Percentiles rank a stretch among this genome's conserved stretches.
phyloP scores from a whole-genome alignment of 2,329 filamentous ascomycete species.

The Talaromyces rugulosus region DNA sequence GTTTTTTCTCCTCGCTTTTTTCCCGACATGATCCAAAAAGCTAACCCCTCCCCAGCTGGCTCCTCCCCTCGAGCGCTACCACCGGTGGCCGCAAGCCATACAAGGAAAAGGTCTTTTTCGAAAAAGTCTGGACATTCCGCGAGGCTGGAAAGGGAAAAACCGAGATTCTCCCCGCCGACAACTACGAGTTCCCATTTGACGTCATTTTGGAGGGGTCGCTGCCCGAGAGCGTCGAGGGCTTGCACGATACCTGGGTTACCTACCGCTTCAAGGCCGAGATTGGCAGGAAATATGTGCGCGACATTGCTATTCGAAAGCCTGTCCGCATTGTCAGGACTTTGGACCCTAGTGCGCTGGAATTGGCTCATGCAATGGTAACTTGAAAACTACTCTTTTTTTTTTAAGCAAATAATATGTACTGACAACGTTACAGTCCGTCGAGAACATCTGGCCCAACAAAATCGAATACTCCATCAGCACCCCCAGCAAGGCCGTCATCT shows the following conservation, averaged over 20 bases:
- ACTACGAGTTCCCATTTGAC: slow-evolving; percentile 82
- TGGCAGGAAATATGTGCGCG: slow-evolving; percentile 83
- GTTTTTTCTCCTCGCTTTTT: slow-evolving; percentile 25
- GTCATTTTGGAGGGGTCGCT: slow-evolving; percentile 62
- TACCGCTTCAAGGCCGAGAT: slow-evolving; percentile 91
- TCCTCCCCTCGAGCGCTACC: slow-evolving; percentile 33
- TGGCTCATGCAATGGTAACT: slow-evolving; percentile 75
- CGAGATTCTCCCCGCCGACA: slow-evolving; percentile 63
- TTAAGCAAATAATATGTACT: not conserved
- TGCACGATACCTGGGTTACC: slow-evolving; percentile 78
- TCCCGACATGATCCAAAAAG: not conserved
- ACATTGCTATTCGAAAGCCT: slow-evolving; percentile 74
- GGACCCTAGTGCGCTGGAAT: slow-evolving; percentile 69
- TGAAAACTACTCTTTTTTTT: not conserved
- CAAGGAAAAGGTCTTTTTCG: slow-evolving; percentile 54
- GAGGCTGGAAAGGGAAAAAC: slow-evolving; percentile 46
- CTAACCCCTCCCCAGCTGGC: slow-evolving; percentile 24
- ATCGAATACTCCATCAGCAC: slow-evolving; percentile 92
- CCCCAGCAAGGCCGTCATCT: slow-evolving; percentile 89
- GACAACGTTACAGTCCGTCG: slow-evolving; percentile 57
- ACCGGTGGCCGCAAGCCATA: slow-evolving; percentile 33
- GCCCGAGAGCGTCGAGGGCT: slow-evolving; percentile 86
- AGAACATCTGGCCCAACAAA: slow-evolving; percentile 98
- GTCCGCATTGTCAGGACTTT: slow-evolving; percentile 74
- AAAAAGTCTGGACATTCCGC: slow-evolving; percentile 69